Evolutionary conservation across 2,329 filamentous ascomycete genomes (phyloP), one percentile per base, ranked within the genome.

Genomic region (Podosphaera fusca): DNA sequence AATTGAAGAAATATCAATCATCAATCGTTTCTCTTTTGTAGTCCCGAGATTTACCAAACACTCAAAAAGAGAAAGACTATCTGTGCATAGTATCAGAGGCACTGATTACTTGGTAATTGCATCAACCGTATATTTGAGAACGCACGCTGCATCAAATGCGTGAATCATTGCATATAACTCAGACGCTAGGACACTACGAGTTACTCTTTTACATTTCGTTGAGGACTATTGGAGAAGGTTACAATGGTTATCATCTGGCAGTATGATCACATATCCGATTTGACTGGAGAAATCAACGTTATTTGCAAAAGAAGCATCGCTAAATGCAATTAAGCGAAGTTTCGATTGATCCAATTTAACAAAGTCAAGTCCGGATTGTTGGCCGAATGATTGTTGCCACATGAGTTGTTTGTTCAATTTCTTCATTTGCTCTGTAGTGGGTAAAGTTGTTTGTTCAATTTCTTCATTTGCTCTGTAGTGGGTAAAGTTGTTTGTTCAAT

Each of bases 1-100:
- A 21, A 55, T 40, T n/a, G 52, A 34, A 31, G 33, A 38, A 38
- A 55, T 55, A n/a, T 55, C 52, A 9, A 55, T 55, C 51, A 54
- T 36, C 8, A 54, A 29, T 4, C 34, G 6, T 38, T 35, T 54
- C 29, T 54, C 51, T 38, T 38, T 54, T 21, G 8, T 54, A 7
- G 51, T 54, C 6, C 51, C 51, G 2, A 54, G 51, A 5, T 54
- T 54, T 10, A 54, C 51, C 12, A 55, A 21, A 55, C 38, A 55
- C 30, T 30, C n/a, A 45, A 36, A 54, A 9, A 54, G 29, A 4
- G 51, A 54, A 54, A 36, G 21, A 36, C 30, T 35, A 21, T 54
- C 51, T 10, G 12, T 54, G 21, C 51, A 54, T 4, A 54, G 7
- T 5, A 38, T 21, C n/a, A 29, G n/a, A 4, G 6, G 51, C 35